Evolutionary conservation across 169 alveolate genomes (phyloP).

Genomic region (Eimeria sp.): DNA sequence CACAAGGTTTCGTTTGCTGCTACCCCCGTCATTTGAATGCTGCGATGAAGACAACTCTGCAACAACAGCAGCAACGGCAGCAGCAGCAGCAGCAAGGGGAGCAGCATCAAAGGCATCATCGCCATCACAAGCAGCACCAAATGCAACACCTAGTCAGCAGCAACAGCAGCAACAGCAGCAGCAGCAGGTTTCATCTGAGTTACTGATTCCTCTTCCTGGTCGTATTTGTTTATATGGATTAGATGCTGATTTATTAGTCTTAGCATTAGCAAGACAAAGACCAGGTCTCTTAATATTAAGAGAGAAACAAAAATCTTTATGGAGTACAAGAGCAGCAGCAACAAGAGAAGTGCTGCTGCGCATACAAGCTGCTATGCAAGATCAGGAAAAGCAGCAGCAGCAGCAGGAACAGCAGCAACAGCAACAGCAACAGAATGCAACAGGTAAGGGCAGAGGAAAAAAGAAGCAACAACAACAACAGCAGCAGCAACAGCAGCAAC

Average conservation of each 20-base stretch:
- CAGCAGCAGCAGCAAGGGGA: constrained; percentile 1
- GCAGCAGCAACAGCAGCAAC: no score
- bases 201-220: constrained; percentile 70
- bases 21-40: constrained; percentile 26
- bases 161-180: constrained; percentile 66
- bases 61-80: constrained; percentile 12
- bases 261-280: constrained; percentile 98
- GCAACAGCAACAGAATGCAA: background rate
- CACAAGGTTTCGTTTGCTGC: constrained; percentile 7
- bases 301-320: constrained; percentile 89
- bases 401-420: background rate
- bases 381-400: constrained; percentile 44
- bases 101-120: background rate
- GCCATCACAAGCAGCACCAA: background rate
- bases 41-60: background rate
- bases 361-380: background rate
- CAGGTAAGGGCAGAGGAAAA: constrained; percentile 28
- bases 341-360: constrained; percentile 69
- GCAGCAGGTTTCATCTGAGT: constrained; percentile 1
- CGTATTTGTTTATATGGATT: constrained; percentile 97
- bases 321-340: constrained; percentile 67
- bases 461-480: background rate
- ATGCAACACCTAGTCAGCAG: background rate
- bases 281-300: constrained; percentile 96
- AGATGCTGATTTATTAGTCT: constrained; percentile 99